Evolutionary conservation across 2,329 filamentous ascomycete species (phyloP).

Genomic region (Acephala macrosclerotiorum): DNA sequence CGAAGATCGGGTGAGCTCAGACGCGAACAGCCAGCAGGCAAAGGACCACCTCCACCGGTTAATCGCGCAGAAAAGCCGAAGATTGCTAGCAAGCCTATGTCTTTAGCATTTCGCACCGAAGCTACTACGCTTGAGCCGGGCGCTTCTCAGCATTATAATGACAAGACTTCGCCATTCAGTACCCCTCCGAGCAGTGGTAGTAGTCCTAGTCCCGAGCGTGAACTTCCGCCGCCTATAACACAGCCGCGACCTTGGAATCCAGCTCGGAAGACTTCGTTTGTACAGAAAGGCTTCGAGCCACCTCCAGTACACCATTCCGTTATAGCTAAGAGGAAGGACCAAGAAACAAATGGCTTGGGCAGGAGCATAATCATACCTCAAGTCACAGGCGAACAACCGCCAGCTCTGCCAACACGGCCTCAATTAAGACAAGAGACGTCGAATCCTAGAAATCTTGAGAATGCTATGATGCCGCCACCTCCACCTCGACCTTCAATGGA

Average conservation of each 20-base stretch:
- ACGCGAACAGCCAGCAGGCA: conserved; percentile 48
- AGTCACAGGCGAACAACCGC: conserved; percentile 52
- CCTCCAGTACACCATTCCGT: conserved; percentile 60
- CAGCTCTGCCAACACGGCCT: conserved; percentile 59
- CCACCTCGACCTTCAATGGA: conserved; percentile 40
- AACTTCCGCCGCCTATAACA: conserved; percentile 56
- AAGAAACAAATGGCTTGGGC: conserved; percentile 50
- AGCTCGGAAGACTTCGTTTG: conserved; percentile 38
- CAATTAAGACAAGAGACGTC: conserved; percentile 39
- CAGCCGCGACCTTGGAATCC: conserved; percentile 57
- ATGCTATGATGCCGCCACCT: conserved; percentile 37
- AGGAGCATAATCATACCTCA: conserved; percentile 51
- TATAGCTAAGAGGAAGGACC: conserved; percentile 51
- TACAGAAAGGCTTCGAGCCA: conserved; percentile 53
- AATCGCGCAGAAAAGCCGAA: conserved; percentile 84
- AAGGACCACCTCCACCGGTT: conserved; percentile 71
- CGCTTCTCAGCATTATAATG: conserved; percentile 22
- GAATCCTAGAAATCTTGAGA: conserved; percentile 29
- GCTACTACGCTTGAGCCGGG: conserved; percentile 35
- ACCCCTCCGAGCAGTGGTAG: conserved; percentile 82
- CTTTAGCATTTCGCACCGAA: conserved; percentile 45
- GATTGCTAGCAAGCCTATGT: conserved; percentile 51
- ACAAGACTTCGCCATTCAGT: conserved; percentile 76
- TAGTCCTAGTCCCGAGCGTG: conserved; percentile 61
- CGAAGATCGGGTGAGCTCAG: conserved; percentile 66